Conservation (phyloP, 108 stramenopile species). For the Cyclotella cryptica region DNA sequence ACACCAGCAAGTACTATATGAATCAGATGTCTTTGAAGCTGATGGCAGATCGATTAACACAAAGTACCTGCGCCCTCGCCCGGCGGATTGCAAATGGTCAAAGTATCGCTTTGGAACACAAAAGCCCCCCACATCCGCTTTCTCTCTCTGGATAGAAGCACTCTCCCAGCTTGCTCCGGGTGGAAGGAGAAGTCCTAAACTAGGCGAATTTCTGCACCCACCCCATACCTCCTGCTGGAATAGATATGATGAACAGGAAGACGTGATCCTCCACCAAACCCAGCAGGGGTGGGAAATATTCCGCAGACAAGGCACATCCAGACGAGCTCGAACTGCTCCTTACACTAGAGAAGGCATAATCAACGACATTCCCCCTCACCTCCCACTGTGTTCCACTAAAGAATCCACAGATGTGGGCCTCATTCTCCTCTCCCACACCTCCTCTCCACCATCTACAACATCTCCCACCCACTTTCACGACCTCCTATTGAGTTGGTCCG, state of each 20-base stretch:
- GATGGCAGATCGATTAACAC: constrained; percentile 10
- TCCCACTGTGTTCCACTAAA: too few species aligned
- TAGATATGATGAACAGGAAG: neutral
- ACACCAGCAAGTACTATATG: too few species aligned
- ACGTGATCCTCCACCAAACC: too few species aligned
- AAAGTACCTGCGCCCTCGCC: constrained; percentile 1
- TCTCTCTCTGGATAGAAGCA: constrained; percentile 4
- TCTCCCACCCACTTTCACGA: too few species aligned
- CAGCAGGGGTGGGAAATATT: too few species aligned
- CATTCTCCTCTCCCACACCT: too few species aligned
- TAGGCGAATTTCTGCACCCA: neutral
- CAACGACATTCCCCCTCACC: too few species aligned
- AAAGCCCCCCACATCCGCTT: neutral
- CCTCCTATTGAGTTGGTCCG: constrained; percentile 9
- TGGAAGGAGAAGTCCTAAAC: neutral
- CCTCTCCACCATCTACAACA: too few species aligned
- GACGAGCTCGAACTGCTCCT: too few species aligned
- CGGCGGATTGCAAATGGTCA: constrained; percentile 4
- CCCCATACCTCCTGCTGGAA: neutral
- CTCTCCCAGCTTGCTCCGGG: neutral
- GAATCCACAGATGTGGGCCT: too few species aligned
- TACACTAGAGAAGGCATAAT: too few species aligned
- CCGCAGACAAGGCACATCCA: too few species aligned
- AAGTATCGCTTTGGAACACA: neutral
- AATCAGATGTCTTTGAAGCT: constrained; percentile 1